Base-by-base conservation (phyloP, 2,329 filamentous ascomycete genomes). In the Hawksworthiomyces lignivorus region DNA sequence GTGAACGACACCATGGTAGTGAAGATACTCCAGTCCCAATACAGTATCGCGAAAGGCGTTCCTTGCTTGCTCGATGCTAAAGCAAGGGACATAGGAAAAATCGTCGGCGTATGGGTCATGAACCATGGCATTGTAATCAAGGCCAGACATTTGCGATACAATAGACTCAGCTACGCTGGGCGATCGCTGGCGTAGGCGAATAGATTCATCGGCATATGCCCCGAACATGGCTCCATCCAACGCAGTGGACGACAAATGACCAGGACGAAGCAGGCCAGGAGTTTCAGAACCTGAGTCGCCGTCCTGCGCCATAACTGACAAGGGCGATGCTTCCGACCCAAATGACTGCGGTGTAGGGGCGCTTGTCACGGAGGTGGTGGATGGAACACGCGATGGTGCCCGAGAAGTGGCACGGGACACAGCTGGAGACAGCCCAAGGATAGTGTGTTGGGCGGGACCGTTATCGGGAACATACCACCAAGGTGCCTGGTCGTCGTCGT, bases 11-110 rank as follows among this genome's bases (percentile, higher is more conserved):
- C 85, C 85, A 57, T 89, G 82, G 53, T 87, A 90, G 57, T 92
- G 86, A 26, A 98, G 72, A 59, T 97, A 98, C 59, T 98, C 89
- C 17, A 98, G 67, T 4, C 92, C 92, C 28, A 97, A 71, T 3
- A 98, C 82, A 0, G 90, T 95, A 60, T 98, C 92, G 50, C 90
- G 77, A 62, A 98, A 97, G 0, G 87, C 84, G 28, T 78, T 80
- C 22, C 89, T 81, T 12, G 89, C 84, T 58, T 90, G 80, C 20
- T 83, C 76, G 27, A 95, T 73, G 1, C 90, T 94, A 64, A 98
- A 85, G 63, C 89, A 88, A 14, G 92, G 92, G 14, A 97, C 90
- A 56, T 92, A 95, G 27, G 84, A 87, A 60, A 87, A 87, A 58
- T 97, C 89, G 52, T 95, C 87, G 27, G 87, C 83, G 46, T 87